A percentile compares a stretch with the other conserved stretches of the same genome.
Evolutionary conservation across 202 grass and related monocot species (phyloP).

Genomic region (Panicum hallii): DNA sequence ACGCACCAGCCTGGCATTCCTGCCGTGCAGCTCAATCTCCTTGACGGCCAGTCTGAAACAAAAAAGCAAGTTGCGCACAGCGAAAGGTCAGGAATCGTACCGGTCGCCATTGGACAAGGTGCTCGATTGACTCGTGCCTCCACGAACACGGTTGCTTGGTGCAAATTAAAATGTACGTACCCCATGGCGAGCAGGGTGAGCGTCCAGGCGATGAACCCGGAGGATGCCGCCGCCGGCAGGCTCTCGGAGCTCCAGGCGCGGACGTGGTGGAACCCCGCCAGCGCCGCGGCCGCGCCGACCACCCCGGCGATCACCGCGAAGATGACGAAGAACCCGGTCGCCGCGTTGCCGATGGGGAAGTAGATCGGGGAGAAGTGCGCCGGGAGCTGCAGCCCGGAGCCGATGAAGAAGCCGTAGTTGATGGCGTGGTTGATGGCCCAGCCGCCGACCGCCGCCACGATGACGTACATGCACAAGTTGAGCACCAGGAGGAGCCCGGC

Average conservation of each 20-base stretch:
- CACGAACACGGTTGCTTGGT: not conserved
- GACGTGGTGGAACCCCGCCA: slow-evolving; percentile 72
- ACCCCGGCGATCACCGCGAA: slow-evolving; percentile 85
- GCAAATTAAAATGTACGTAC: slow-evolving; percentile 37
- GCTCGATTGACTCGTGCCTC: no score
- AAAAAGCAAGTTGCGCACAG: not conserved
- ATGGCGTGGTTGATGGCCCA: slow-evolving; percentile 93
- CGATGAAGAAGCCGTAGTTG: slow-evolving; percentile 75
- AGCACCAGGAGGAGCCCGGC: slow-evolving; percentile 72
- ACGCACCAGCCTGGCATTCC: slow-evolving; percentile 73
- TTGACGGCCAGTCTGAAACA: slow-evolving; percentile 78
- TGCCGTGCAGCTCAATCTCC: slow-evolving; percentile 85
- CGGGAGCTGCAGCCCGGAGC: slow-evolving; percentile 59
- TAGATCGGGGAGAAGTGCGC: slow-evolving; percentile 87
- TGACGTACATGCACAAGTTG: slow-evolving; percentile 97
- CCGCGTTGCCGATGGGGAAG: slow-evolving; percentile 94
- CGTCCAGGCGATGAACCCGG: slow-evolving; percentile 73
- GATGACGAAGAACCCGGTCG: slow-evolving; percentile 88
- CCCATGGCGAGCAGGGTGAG: slow-evolving; percentile 95
- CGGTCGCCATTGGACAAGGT: no score
- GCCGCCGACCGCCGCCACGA: slow-evolving; percentile 77
- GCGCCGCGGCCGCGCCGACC: slow-evolving; percentile 77
- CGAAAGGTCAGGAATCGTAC: not conserved
- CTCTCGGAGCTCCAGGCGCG: slow-evolving; percentile 63
- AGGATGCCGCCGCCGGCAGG: slow-evolving; percentile 72